These are phyloP conservation scores for Trichoderma lentiforme DNA, from an alignment of 2,329 filamentous ascomycete genomes.

Conservation along the genomic window DNA sequence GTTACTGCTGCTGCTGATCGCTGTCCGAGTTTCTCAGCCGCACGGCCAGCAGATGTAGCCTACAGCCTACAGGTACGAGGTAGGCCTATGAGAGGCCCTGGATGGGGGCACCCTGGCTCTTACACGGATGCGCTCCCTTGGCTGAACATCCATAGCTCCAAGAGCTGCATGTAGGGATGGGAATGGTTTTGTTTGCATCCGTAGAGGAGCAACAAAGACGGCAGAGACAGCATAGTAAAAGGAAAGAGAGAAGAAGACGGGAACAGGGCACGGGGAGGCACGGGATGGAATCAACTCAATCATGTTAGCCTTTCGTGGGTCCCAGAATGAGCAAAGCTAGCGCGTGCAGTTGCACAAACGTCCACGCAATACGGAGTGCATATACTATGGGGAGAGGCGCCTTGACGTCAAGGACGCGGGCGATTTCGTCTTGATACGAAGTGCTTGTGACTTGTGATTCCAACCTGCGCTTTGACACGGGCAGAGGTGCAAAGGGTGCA, in stretches of 20 bases:
- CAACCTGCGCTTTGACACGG: neutral
- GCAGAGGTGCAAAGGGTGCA: neutral
- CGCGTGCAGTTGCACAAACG: neutral
- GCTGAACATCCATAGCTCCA: neutral
- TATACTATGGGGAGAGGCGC: neutral
- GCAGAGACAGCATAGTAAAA: neutral
- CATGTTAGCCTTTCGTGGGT: neutral
- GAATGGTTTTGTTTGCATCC: neutral
- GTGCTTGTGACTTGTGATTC: neutral
- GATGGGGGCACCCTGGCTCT: neutral
- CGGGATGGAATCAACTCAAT: neutral
- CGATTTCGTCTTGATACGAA: constrained; percentile 1
- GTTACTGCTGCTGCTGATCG: constrained; percentile 10
- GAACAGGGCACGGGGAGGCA: neutral
- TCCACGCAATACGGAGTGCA: neutral
- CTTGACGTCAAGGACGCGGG: constrained; percentile 5
- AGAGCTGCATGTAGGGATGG: neutral
- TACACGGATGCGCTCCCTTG: neutral
- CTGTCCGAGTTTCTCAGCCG: constrained; percentile 6
- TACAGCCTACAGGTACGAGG: neutral
- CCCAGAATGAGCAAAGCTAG: neutral
- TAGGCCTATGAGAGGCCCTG: neutral
- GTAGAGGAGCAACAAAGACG: neutral
- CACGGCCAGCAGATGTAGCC: neutral
- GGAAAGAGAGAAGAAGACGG: too few species aligned